Base-by-base conservation (phyloP, 805 yeast species). In the Wickerhamiella brachini region DNA sequence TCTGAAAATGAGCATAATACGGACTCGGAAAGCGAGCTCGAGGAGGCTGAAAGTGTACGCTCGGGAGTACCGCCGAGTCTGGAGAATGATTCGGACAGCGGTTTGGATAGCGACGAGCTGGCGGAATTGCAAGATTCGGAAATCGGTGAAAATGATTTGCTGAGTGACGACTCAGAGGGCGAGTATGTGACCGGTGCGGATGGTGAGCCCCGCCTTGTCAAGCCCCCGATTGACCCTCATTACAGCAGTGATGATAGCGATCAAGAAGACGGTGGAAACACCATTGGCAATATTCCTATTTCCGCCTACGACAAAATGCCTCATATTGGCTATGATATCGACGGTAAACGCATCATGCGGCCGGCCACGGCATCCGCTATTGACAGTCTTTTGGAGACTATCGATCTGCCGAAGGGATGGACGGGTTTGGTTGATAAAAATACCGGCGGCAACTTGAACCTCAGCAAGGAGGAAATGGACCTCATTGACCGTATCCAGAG, bases 391-490 rank as follows among this genome's bases (percentile, higher is more conserved):
- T 71, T 93, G 57, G 98, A 90, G 62, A 74, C 81, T 29, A 93
- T 93, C 54, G 99, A 93, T 55, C 73, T 93, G 56, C 98, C 98
- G 13, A 94, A 86, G 68, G 98, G 98, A 23, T 93, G 97, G 97
- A 93, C 98, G 15, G 99, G 99, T 46, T 73, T 93, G 54, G 70
- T 90, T 54, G 97, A 93, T 67, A 83, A 85, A 62, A 76, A 81
- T 61, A 87, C 97, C 6, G 99, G 98, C 54, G 67, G 80, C 9
- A 74, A 85, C 49, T 75, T 93, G 70, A 88, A 93, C 58, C 72
- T 93, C 56, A 79, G 87, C 7, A 75, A 76, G 49, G 97, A 90
- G 63, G 98, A 93, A 68, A 74, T 89, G 62, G 95, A 89, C 58
- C 75, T 93, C 56, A 85, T 93, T 62, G 75, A 81, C 57, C 87